Base-by-base conservation (phyloP, 306 rosid genomes). In the Vigna reflexopilosa region DNA sequence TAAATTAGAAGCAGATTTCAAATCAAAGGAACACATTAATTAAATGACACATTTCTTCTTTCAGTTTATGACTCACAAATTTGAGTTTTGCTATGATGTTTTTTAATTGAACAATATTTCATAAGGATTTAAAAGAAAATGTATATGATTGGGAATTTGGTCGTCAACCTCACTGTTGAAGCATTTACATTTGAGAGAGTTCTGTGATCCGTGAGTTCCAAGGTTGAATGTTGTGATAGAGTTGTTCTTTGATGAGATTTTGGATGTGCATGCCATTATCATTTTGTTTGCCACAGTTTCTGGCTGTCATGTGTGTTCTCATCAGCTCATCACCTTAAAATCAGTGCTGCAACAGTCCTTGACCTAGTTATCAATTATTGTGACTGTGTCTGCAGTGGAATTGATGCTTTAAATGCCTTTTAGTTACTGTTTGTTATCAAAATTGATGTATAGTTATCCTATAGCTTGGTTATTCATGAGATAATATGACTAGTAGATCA, bases 341-440 rank as follows among this genome's bases (percentile, higher is more conserved):
- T 72, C 76, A 54, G 76, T 57, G 77, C 57, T 40, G 52, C 15
- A 20, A 24, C 36, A 38, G 4, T 36, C 7, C 50, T 54, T 72
- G 12, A 54, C 77, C 12, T 52, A 51, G 7, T 71, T 36, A 50
- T 47, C 24, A 42, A 51, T 52, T 34, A 7, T 28, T 26, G 28
- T 8, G 2, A 3, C 63, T 54, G 17, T 71, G 19, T 36, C n/a
- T 51, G 48, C 62, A 32, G 30, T 32, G 32, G 19, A 71, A 26
- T 71, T 71, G 7, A 36, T 34, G n/a, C 76, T 71, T 71, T 52
- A 1, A 71, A 48, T 34, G 69, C 17, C 24, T 1, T 30, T 30
- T 30, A 30, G 5, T 4, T 30, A 30, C 32, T 30, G 5, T 30
- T 30, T 30, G 0, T 24, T 5, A 24, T 24, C 64, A 57, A 57